Base-by-base conservation (phyloP, 2,329 filamentous ascomycete species). In the Xylaria polymorpha region DNA sequence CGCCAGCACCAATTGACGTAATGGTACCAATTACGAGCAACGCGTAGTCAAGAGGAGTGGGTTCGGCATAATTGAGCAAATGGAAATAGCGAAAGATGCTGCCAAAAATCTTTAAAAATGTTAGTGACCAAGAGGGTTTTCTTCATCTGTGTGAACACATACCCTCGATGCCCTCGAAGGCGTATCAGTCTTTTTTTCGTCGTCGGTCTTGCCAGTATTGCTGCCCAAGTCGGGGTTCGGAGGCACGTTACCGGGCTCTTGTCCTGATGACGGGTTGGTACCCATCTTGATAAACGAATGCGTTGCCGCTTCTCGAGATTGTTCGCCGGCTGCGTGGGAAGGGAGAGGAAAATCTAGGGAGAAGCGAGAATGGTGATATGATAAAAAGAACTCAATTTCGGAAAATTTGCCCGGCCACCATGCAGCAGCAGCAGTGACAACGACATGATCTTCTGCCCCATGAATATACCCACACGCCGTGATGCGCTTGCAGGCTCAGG, bases 1-100 rank as follows among this genome's bases (percentile, higher is more conserved):
- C 83, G 56, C 88, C 89, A n/a, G 88, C 85, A 32, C 83, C 86
- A 53, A 87, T 85, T 62, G 87, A 84, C 63, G 81, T 80, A 51
- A 77, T 66, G 29, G 71, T 80, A 50, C 83, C 84, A 32, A 80
- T 72, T 18, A 81, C 14, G 46, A 86, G 78, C 57, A 86, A 79
- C n/a, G 77, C 55, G 67, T 82, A 76, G 68, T 85, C 84, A 66
- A 83, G 68, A 75, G 79, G 80, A 72, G 79, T 80, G 25, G 84
- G 84, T 55, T 84, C 77, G 64, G 81, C 83, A 67, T 83, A 84
- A 70, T 82, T 77, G 41, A 85, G 81, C 48, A 85, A 80, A 25
- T 80, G 80, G 71, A 85, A 83, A 73, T 82, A 85, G 59, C 75
- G 73, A 69, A 82, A 78, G 66, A 81, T 73, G 57, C 74, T 73